These are phyloP conservation scores for Crithidia fasciculata DNA, from an alignment of 208 protist species.

Conservation along the genomic window DNA sequence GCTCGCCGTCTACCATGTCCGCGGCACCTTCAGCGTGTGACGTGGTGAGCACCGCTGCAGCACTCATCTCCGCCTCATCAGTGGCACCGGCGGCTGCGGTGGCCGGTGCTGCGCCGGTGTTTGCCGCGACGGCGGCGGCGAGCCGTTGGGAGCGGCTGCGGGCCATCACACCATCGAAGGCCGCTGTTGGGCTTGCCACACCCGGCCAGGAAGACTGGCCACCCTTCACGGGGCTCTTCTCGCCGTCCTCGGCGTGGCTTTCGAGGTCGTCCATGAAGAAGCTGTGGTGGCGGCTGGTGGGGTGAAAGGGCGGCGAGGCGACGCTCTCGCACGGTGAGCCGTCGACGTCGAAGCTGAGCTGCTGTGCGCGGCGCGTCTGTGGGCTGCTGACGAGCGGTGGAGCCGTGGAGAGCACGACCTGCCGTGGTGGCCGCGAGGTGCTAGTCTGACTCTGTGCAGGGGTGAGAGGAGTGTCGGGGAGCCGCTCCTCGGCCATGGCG, in stretches of 20 bases:
- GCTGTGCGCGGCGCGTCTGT: background rate
- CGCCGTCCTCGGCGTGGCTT: background rate
- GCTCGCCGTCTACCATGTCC: background rate
- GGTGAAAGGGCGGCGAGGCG: constrained; percentile 38
- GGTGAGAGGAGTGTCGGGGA: no score
- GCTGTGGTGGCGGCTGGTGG: constrained; percentile 37
- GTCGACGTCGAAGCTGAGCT: constrained; percentile 2
- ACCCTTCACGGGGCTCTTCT: background rate
- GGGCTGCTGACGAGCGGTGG: background rate
- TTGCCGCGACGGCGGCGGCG: background rate
- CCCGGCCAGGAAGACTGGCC: background rate
- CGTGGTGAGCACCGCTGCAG: constrained; percentile 1
- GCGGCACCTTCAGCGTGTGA: background rate
- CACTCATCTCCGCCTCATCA: no score
- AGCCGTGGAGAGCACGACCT: no score
- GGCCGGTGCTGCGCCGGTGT: background rate
- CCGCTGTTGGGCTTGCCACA: background rate
- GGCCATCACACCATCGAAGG: constrained; percentile 15
- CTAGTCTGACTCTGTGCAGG: no score
- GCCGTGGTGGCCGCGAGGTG: no score
- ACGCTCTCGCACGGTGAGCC: constrained; percentile 17
- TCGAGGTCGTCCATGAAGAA: constrained; percentile 39
- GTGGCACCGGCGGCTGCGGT: background rate
- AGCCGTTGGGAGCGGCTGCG: background rate
- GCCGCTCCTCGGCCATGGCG: no score